Conservation (phyloP, 495 filamentous ascomycete genomes). For the Penicillium coffeae region DNA sequence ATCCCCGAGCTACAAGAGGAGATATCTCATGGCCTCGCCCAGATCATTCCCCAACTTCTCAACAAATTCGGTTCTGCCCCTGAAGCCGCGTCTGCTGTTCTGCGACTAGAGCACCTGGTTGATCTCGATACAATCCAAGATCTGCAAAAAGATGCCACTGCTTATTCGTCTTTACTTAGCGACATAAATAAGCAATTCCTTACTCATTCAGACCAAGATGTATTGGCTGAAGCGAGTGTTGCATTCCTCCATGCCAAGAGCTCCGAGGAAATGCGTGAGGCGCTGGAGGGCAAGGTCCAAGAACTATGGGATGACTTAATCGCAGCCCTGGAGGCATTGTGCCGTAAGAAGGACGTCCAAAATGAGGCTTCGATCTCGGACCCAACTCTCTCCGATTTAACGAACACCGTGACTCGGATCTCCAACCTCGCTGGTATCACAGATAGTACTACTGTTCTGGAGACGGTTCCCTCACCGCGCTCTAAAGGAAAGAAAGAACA, state of each 20-base stretch:
- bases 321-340: constrained; percentile 62
- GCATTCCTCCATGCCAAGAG: constrained; percentile 80
- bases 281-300: constrained; percentile 72
- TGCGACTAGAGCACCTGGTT: constrained; percentile 82
- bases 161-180: constrained; percentile 77
- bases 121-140: constrained; percentile 87
- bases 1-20: constrained; percentile 65
- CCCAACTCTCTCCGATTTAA: constrained; percentile 61
- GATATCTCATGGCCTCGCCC: constrained; percentile 67
- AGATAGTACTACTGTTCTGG: constrained; percentile 69
- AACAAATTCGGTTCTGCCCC: constrained; percentile 91
- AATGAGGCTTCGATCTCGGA: constrained; percentile 57
- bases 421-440: constrained; percentile 77
- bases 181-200: constrained; percentile 94
- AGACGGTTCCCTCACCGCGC: constrained; percentile 45
- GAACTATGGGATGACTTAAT: constrained; percentile 82
- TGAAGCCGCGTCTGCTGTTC: constrained; percentile 74
- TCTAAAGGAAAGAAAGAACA: constrained; percentile 48
- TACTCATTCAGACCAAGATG: constrained; percentile 77
- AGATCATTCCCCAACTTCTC: constrained; percentile 75
- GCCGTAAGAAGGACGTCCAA: constrained; percentile 62
- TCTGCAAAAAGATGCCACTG: constrained; percentile 77
- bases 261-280: constrained; percentile 82
- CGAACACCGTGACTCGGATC: constrained; percentile 77
- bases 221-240: constrained; percentile 77